Conservation (phyloP, 2,329 filamentous ascomycete species). For the Cryphonectria parasitica region DNA sequence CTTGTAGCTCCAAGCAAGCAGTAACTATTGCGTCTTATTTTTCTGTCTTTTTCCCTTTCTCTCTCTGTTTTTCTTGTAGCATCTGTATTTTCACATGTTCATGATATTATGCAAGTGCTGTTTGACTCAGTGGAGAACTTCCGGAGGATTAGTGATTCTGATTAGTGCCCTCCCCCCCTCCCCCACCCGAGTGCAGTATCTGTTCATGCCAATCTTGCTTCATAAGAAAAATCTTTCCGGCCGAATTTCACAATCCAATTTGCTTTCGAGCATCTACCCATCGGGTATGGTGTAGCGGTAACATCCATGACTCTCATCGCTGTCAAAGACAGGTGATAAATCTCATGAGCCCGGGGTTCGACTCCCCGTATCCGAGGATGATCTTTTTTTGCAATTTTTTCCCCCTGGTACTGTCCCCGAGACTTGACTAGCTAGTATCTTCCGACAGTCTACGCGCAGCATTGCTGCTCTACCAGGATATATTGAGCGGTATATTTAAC, state of each 20-base stretch:
- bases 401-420: too few relatives aligned
- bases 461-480: too few relatives aligned
- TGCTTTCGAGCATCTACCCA: too few relatives aligned
- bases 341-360: conserved; percentile 7
- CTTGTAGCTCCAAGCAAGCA: background rate
- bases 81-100: background rate
- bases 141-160: background rate
- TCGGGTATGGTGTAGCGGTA: conserved; percentile 4
- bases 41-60: too few relatives aligned
- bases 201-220: background rate
- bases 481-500: background rate
- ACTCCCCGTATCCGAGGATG: conserved; percentile 2
- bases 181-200: background rate
- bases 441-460: too few relatives aligned
- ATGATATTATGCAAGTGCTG: background rate
- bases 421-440: too few relatives aligned
- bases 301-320: conserved; percentile 4
- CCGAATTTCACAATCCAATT: background rate
- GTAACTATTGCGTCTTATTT: background rate
- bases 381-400: background rate
- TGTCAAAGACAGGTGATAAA: background rate
- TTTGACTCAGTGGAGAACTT: background rate
- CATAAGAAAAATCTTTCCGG: background rate
- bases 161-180: background rate
- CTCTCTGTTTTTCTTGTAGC: too few relatives aligned